Conservation (phyloP, 495 filamentous ascomycete genomes). For the Talaromyces thailandensis region DNA sequence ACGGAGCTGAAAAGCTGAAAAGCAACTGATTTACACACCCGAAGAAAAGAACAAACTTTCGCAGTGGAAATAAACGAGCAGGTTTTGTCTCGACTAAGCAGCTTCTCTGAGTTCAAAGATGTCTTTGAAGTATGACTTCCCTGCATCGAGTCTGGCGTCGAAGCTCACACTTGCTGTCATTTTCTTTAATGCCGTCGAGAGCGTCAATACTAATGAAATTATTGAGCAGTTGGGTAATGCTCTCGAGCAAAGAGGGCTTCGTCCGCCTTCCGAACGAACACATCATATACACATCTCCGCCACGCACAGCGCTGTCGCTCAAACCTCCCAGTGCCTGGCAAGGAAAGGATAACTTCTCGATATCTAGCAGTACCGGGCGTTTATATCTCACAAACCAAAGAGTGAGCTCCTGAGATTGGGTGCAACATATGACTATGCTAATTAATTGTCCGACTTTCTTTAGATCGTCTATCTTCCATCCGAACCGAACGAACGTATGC, state of each 20-base stretch:
- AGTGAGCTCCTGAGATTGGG: slow-evolving; percentile 37
- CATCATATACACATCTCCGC: slow-evolving; percentile 60
- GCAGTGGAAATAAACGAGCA: not conserved
- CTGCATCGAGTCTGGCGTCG: not conserved
- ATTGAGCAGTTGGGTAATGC: slow-evolving; percentile 66
- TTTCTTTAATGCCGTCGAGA: slow-evolving; percentile 8
- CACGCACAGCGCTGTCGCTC: slow-evolving; percentile 57
- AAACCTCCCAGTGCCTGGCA: slow-evolving; percentile 50
- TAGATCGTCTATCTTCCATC: slow-evolving; percentile 87
- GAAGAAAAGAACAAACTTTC: not conserved
- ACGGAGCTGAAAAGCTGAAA: not conserved
- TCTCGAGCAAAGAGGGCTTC: slow-evolving; percentile 53
- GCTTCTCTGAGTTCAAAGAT: slow-evolving; percentile 28
- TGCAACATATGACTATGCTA: not conserved
- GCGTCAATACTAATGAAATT: not conserved
- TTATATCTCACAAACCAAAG: slow-evolving; percentile 86
- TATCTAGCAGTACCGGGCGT: slow-evolving; percentile 50
- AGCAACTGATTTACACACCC: not conserved
- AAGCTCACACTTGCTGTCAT: not conserved
- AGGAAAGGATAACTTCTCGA: slow-evolving; percentile 44
- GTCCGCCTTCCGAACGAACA: slow-evolving; percentile 63
- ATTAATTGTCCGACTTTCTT: slow-evolving; percentile 3
- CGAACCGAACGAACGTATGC: slow-evolving; percentile 54
- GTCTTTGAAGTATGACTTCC: slow-evolving; percentile 58
- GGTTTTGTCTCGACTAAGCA: not conserved